These are phyloP conservation scores for Neopestalotiopsis clavispora DNA, from an alignment of 2,329 filamentous ascomycete species.

Conservation along the genomic window DNA sequence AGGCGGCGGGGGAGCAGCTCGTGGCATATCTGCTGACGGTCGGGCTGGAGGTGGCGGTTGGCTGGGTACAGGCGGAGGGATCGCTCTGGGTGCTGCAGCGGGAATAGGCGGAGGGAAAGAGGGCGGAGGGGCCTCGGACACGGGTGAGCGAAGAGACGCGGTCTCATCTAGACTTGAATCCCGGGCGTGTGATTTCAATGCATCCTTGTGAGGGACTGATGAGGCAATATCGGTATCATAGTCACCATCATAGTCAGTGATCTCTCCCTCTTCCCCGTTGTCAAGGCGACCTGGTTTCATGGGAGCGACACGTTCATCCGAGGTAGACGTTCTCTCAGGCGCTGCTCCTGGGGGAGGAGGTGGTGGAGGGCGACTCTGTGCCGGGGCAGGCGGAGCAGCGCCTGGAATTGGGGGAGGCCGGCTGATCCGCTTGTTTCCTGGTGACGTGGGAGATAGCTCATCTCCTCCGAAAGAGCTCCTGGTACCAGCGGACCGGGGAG, in stretches of 20 bases:
- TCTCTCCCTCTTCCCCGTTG: constrained; percentile 74
- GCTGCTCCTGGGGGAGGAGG: constrained; percentile 64
- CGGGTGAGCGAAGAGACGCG: constrained; percentile 63
- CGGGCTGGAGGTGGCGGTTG: constrained; percentile 59
- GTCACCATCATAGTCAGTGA: constrained; percentile 95
- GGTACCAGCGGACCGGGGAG: constrained; percentile 41
- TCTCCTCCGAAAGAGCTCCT: constrained; percentile 41
- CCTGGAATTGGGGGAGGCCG: constrained; percentile 66
- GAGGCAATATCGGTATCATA: constrained; percentile 97
- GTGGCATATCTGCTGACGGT: constrained; percentile 72
- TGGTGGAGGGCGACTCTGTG: constrained; percentile 66
- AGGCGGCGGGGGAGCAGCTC: constrained; percentile 65
- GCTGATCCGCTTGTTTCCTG: constrained; percentile 58
- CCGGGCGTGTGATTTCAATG: constrained; percentile 79
- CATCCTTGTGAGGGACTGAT: constrained; percentile 92
- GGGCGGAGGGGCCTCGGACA: constrained; percentile 46
- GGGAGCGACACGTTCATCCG: constrained; percentile 54
- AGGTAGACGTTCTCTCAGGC: constrained; percentile 63
- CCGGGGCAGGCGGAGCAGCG: constrained; percentile 50
- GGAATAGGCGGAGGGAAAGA: constrained; percentile 62
- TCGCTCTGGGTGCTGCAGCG: constrained; percentile 58
- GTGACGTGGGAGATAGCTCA: constrained; percentile 44
- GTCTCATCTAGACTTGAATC: constrained; percentile 79
- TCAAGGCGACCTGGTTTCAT: constrained; percentile 46
- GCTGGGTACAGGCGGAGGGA: constrained; percentile 69